Evolutionary conservation across 1,284 basidiomycete genomes (phyloP).

Genomic region (Naganishia albida): DNA sequence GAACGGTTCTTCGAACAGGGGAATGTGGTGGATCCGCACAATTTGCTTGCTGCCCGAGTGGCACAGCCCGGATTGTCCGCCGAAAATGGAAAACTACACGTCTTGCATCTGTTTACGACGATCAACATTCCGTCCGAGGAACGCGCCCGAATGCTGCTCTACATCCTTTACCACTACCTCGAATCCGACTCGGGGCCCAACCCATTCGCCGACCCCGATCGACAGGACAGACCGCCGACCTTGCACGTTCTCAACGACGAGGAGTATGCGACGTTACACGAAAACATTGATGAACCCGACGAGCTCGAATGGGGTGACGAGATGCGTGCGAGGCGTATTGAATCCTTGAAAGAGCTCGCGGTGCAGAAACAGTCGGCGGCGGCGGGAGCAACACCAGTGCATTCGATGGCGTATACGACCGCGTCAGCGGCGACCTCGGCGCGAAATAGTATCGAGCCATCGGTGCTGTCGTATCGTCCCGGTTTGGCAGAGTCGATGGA

Average conservation of each 20-base stretch:
- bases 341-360: slow-evolving; percentile 30
- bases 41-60: slow-evolving; percentile 60
- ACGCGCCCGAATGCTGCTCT: slow-evolving; percentile 73
- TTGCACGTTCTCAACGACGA: slow-evolving; percentile 29
- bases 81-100: slow-evolving; percentile 70
- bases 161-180: slow-evolving; percentile 71
- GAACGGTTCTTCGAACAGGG: slow-evolving; percentile 1
- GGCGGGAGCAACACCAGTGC: slow-evolving; percentile 5
- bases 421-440: slow-evolving; percentile 22
- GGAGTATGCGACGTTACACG: slow-evolving; percentile 29
- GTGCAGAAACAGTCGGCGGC: slow-evolving; percentile 25
- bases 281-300: slow-evolving; percentile 33
- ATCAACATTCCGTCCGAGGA: slow-evolving; percentile 68
- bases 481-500: slow-evolving; percentile 9
- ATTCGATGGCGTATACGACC: slow-evolving; percentile 3
- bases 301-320: slow-evolving; percentile 33
- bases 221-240: slow-evolving; percentile 17
- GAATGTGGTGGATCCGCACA: slow-evolving; percentile 49
- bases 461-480: slow-evolving; percentile 8
- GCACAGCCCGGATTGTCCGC: slow-evolving; percentile 77
- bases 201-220: slow-evolving; percentile 62
- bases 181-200: slow-evolving; percentile 56
- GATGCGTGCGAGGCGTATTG: slow-evolving; percentile 31
- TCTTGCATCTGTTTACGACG: slow-evolving; percentile 75
- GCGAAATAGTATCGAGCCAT: slow-evolving; percentile 22